Percentiles rank a stretch among this genome's conserved stretches.
phyloP scores from a whole-genome alignment of 768 basidiomycete genomes.

The Trametes elegans region DNA sequence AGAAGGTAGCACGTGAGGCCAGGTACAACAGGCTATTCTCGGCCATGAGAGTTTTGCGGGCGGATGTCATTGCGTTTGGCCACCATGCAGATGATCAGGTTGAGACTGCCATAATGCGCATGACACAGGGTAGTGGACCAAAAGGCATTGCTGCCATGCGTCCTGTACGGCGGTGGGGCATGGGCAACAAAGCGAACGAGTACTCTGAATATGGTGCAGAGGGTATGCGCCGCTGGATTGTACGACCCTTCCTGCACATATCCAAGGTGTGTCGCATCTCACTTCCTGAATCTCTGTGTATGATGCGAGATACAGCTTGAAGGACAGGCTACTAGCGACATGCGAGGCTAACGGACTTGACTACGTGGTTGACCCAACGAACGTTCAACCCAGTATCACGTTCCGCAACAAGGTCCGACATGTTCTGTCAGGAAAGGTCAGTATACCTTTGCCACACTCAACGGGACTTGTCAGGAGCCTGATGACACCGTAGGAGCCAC shows the following conservation, averaged over 20 bases:
- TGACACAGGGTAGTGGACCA: conserved; percentile 53
- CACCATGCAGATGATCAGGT: conserved; percentile 86
- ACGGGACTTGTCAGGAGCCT: neutral
- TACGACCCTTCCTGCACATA: conserved; percentile 68
- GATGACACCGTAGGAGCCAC: neutral
- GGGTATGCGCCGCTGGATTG: conserved; percentile 67
- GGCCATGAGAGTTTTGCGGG: conserved; percentile 39
- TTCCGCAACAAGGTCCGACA: conserved; percentile 73
- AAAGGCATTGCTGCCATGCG: conserved; percentile 70
- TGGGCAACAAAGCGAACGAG: conserved; percentile 47
- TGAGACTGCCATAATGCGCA: conserved; percentile 74
- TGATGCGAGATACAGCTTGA: neutral
- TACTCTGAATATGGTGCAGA: conserved; percentile 41
- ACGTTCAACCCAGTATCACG: conserved; percentile 72
- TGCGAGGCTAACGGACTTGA: conserved; percentile 59
- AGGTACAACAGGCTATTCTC: conserved; percentile 51
- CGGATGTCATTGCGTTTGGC: conserved; percentile 55
- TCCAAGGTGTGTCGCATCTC: conserved; percentile 69
- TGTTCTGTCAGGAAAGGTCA: conserved; percentile 28
- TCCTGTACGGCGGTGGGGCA: conserved; percentile 69
- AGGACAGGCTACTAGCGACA: conserved; percentile 82
- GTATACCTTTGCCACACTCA: neutral
- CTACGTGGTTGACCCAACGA: conserved; percentile 68
- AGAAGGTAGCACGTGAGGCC: conserved; percentile 48
- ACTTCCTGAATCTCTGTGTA: neutral